Conservation (phyloP, 2,329 filamentous ascomycete genomes). For the Ascochyta rabiei region DNA sequence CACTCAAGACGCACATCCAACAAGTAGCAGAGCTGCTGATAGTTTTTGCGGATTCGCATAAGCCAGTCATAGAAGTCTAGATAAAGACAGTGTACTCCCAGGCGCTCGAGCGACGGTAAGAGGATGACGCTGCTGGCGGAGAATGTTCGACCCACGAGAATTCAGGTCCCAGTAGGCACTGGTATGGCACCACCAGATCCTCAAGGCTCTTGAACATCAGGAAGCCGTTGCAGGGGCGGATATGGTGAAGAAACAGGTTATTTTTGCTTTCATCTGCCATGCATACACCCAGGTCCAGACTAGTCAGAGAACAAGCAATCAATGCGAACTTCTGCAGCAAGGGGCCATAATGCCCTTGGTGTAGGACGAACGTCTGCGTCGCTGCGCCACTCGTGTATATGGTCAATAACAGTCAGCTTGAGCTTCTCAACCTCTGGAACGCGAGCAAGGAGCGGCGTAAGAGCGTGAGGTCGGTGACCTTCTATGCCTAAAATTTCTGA, state of each 20-base stretch:
- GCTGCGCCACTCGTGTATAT: not conserved
- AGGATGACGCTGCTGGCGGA: not conserved
- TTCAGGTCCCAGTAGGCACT: not conserved
- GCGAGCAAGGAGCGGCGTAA: not conserved
- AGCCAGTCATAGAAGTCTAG: conserved; percentile 1
- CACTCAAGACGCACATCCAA: not conserved
- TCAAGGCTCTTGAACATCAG: not conserved
- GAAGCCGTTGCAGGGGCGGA: not conserved
- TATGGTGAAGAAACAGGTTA: not conserved
- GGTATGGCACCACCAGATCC: not conserved
- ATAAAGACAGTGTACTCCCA: not conserved
- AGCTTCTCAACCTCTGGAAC: not conserved
- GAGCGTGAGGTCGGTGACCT: not conserved
- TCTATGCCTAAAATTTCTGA: not conserved
- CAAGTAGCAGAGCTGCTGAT: not conserved
- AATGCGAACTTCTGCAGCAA: not conserved
- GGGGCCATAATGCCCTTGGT: not conserved
- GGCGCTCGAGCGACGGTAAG: not conserved
- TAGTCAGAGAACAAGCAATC: not conserved
- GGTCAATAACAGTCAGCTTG: not conserved
- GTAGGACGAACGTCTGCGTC: too few species aligned
- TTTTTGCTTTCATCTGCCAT: not conserved
- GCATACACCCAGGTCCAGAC: not conserved
- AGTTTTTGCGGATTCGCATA: not conserved
- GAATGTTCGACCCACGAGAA: not conserved